phyloP scores from a whole-genome alignment of 2,329 filamentous ascomycete genomes.

The Penicillium janthinellum region DNA sequence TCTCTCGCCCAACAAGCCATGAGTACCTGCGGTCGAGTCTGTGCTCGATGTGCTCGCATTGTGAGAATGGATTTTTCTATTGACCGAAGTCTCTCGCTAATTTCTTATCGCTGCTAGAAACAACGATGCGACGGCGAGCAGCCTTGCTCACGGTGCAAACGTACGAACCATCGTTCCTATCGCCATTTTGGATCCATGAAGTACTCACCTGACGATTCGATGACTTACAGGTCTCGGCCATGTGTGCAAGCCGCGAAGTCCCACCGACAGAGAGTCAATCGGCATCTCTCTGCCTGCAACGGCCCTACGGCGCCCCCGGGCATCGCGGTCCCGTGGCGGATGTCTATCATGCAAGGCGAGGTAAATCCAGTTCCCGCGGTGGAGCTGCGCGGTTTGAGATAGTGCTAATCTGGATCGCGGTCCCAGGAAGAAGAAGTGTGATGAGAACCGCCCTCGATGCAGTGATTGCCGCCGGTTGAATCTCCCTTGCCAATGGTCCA shows the following conservation, averaged over 20 bases:
- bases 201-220: background rate
- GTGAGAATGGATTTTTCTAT: constrained; percentile 2
- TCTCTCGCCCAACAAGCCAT: background rate
- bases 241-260: constrained; percentile 23
- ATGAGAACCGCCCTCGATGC: constrained; percentile 28
- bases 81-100: background rate
- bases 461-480: constrained; percentile 32
- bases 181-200: no score
- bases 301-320: constrained; percentile 22
- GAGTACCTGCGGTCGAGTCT: constrained; percentile 16
- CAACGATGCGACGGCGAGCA: constrained; percentile 31
- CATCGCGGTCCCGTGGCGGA: constrained; percentile 29
- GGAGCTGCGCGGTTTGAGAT: constrained; percentile 5
- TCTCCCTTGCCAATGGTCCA: constrained; percentile 24
- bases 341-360: constrained; percentile 31
- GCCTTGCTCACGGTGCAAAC: constrained; percentile 30
- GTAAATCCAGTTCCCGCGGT: constrained; percentile 15
- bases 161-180: constrained; percentile 13
- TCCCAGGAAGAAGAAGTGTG: constrained; percentile 30
- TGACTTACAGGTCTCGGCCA: constrained; percentile 24
- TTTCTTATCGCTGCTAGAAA: constrained; percentile 17
- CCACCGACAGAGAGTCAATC: constrained; percentile 5
- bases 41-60: constrained; percentile 21
- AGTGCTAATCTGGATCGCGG: background rate
- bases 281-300: background rate